Conservation (phyloP, 768 basidiomycete genomes). For the Clavaria fumosa region DNA sequence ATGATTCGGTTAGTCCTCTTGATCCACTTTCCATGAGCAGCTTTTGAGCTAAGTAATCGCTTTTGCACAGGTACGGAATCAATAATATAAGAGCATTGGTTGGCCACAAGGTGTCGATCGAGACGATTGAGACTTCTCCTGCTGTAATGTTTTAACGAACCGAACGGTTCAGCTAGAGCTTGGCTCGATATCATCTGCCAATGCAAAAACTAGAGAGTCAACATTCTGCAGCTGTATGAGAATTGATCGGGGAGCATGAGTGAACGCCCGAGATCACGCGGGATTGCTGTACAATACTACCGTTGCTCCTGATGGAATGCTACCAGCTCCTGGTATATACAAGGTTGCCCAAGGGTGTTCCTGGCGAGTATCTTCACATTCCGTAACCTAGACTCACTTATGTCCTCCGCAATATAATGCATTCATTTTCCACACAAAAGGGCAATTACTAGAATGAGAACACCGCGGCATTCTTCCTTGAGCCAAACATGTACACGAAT, state of each 20-base stretch:
- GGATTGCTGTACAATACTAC: too few relatives aligned
- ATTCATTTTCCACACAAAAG: too few relatives aligned
- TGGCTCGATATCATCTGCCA: too few relatives aligned
- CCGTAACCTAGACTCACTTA: not conserved
- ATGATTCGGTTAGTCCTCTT: constrained; percentile 75
- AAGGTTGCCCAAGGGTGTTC: too few relatives aligned
- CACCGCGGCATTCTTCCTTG: constrained; percentile 68
- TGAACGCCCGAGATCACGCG: too few relatives aligned
- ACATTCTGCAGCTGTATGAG: too few relatives aligned
- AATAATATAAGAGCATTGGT: constrained; percentile 94
- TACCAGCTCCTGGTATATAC: too few relatives aligned
- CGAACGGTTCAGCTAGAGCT: not conserved
- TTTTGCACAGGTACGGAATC: constrained; percentile 73
- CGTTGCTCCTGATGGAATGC: too few relatives aligned
- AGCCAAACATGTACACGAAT: constrained; percentile 75
- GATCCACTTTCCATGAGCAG: not conserved
- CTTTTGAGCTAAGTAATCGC: constrained; percentile 1
- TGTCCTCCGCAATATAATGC: too few relatives aligned
- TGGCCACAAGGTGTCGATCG: constrained; percentile 92
- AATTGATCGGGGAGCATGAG: too few relatives aligned
- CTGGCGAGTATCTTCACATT: not conserved
- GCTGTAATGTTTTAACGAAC: constrained; percentile 71
- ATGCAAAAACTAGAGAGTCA: too few relatives aligned
- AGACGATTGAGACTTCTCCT: constrained; percentile 73
- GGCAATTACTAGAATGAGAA: constrained; percentile 81